These are phyloP conservation scores for Ophiobolus disseminans DNA, from an alignment of 2,329 filamentous ascomycete genomes.

Conservation along the genomic window DNA sequence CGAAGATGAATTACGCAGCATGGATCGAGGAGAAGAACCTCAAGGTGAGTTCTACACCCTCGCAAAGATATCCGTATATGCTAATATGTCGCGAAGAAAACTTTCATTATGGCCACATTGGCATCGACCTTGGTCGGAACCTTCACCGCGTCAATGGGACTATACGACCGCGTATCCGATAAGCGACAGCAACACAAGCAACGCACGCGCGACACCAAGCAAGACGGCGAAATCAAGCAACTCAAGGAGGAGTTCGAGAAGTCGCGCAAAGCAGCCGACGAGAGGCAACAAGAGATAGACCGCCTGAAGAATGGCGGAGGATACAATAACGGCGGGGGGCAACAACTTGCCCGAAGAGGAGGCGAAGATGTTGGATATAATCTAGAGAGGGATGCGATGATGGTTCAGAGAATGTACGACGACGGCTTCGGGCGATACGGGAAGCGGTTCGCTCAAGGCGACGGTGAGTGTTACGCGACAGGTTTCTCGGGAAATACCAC, in stretches of 20 bases:
- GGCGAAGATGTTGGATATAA: constrained; percentile 42
- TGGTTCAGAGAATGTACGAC: constrained; percentile 48
- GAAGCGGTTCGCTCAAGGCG: constrained; percentile 47
- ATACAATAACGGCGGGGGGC: constrained; percentile 6
- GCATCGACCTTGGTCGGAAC: constrained; percentile 55
- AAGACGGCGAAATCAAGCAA: constrained; percentile 45
- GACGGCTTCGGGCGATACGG: constrained; percentile 47
- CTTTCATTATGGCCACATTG: constrained; percentile 55
- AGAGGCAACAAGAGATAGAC: constrained; percentile 33
- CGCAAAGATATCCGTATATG: background rate
- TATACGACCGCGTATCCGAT: constrained; percentile 51
- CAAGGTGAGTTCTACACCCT: constrained; percentile 37
- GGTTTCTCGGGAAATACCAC: background rate
- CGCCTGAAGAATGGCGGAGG: constrained; percentile 24
- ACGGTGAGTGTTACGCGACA: constrained; percentile 37
- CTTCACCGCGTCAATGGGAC: constrained; percentile 53
- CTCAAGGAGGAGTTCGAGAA: constrained; percentile 41
- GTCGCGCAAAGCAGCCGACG: constrained; percentile 33
- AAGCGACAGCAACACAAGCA: constrained; percentile 49
- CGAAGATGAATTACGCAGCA: constrained; percentile 53
- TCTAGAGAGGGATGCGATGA: constrained; percentile 40
- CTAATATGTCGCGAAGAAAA: constrained; percentile 42
- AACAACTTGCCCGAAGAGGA: no score
- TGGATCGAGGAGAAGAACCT: constrained; percentile 56
- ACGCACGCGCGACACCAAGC: constrained; percentile 45